Evolutionary conservation across 2,329 filamentous ascomycete species (phyloP), one percentile per base, ranked within the genome.

Genomic region (Botrytis fabae): DNA sequence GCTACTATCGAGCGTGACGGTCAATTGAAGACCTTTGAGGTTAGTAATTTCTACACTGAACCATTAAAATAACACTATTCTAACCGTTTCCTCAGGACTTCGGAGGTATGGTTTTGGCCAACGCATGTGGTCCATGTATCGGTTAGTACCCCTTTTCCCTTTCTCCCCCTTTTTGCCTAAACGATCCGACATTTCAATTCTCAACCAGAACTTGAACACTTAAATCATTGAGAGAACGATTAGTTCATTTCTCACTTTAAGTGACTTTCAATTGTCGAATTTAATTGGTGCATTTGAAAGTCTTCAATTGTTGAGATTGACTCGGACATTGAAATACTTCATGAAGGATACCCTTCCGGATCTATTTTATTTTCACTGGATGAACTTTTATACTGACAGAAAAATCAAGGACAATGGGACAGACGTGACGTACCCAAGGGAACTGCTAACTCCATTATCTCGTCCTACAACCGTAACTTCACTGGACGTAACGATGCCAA

Each of bases 381-480:
- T 71, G 16, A 38, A 51, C 9, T 5, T 8, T 22, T 38, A 73
- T 38, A 73, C 54, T 64, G 48, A 70, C 44, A n/a, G 75, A 79
- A 95, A 97, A 4, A 32, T 28, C 9, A 0, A 83, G 94, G 93
- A 74, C 95, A 98, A 85, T 98, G 96, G 96, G 94, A 98, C 81
- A 92, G 96, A 78, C 87, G 86, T 77, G 95, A 98, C 79, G 94
- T 98, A 48, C 46, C 46, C 46, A 48, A 48, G 10, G 73, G 95
- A 78, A 91, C 93, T 80, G 87, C 94, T 80, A 99, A 99, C 91
- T 97, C 94, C 10, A 99, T 99, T 83, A 87, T 99, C 82, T 98
- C 95, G 64, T 98, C 96, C 42, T 99, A 98, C 91, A 99, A 99
- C 92, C 94, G 96, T 85, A 98, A 99, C 91, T 98, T 99, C 87